Evolutionary conservation across 2,329 filamentous ascomycete genomes (phyloP).

Genomic region (Microsporum canis): DNA sequence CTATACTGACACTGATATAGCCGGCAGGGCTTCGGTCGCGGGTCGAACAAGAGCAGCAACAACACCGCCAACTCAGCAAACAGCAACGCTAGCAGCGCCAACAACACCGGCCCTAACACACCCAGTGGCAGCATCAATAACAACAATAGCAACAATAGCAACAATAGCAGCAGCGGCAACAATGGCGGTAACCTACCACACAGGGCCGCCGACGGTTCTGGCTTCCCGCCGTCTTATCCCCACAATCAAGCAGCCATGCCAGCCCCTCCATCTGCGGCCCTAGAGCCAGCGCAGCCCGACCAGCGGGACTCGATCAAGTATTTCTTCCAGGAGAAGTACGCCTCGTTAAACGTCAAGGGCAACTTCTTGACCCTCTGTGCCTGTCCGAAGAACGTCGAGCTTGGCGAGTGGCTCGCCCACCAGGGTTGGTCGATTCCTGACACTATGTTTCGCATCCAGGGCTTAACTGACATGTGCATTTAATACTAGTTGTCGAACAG

Average conservation of each 20-base stretch:
- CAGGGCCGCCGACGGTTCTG: neutral
- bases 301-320: conserved; percentile 36
- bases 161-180: neutral
- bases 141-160: neutral
- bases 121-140: neutral
- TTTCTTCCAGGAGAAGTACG: conserved; percentile 44
- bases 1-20: conserved; percentile 18
- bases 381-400: conserved; percentile 82
- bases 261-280: conserved; percentile 26
- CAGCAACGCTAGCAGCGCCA: neutral
- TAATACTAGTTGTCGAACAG: conserved; percentile 67
- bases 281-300: conserved; percentile 28
- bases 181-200: neutral
- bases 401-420: conserved; percentile 91
- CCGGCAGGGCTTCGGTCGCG: conserved; percentile 40
- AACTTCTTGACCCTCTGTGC: conserved; percentile 96
- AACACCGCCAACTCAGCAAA: neutral
- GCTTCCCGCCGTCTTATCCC: neutral
- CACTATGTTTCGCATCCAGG: neutral
- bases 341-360: conserved; percentile 84
- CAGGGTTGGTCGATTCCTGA: conserved; percentile 56
- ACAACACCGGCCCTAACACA: neutral
- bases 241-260: conserved; percentile 21
- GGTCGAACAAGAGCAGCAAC: conserved; percentile 30
- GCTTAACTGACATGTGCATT: no score